These are phyloP conservation scores for Candida hispaniensis DNA, from an alignment of 805 yeast species.

Conservation along the genomic window DNA sequence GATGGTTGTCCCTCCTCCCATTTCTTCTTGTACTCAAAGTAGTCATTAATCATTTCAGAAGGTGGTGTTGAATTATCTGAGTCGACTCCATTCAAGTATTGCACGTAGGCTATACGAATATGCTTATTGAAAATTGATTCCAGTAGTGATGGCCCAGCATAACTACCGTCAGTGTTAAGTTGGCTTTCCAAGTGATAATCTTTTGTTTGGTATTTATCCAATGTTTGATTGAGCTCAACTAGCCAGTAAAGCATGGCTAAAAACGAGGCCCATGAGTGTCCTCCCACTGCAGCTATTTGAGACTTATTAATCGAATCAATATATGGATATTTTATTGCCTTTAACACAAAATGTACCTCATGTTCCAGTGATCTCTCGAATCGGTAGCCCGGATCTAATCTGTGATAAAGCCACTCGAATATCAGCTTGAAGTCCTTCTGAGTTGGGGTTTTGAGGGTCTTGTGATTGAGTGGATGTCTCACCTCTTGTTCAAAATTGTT, in stretches of 20 bases:
- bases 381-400: conserved; percentile 68
- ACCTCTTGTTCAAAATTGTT: conserved; percentile 66
- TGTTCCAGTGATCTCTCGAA: conserved; percentile 60
- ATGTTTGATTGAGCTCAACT: conserved; percentile 42
- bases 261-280: conserved; percentile 75
- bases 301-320: conserved; percentile 70
- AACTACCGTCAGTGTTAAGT: too few relatives aligned
- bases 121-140: conserved; percentile 23
- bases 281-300: conserved; percentile 85
- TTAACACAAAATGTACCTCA: conserved; percentile 61
- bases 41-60: neutral
- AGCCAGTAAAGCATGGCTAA: conserved; percentile 80
- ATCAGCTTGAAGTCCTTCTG: conserved; percentile 74
- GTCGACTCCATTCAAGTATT: conserved; percentile 12
- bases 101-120: conserved; percentile 9
- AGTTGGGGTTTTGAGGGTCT: conserved; percentile 64
- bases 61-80: too few relatives aligned
- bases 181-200: conserved; percentile 28
- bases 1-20: too few relatives aligned
- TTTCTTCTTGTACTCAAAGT: too few relatives aligned
- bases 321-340: conserved; percentile 64
- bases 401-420: conserved; percentile 68
- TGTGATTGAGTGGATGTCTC: conserved; percentile 55
- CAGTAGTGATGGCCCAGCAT: conserved; percentile 17
- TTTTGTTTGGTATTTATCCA: conserved; percentile 33